Evolutionary conservation across 2,329 filamentous ascomycete genomes (phyloP), one percentile per base, ranked within the genome.

Genomic region (Talaromyces funiculosus): DNA sequence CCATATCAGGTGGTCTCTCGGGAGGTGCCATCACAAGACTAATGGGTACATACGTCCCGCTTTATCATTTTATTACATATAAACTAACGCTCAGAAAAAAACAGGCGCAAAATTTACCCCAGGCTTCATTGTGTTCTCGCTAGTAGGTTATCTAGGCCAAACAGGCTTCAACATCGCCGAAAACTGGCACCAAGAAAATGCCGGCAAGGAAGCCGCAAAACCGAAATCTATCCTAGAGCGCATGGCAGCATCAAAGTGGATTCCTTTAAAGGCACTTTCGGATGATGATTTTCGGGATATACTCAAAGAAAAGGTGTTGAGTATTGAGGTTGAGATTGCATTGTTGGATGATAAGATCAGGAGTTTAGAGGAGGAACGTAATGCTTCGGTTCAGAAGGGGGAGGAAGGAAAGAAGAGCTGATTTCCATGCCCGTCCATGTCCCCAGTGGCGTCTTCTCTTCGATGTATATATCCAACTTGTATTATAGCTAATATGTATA

Each of bases 341-440:
- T 73, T 94, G 4, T 80, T 93, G 37, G 89, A 94, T 67, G 90
- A 93, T 58, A 86, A 85, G 68, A 90, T 94, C 31, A n/a, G 31
- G 29, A 57, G 57, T 65, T 82, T 80, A 53, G 78, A 75, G 40
- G 69, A 86, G 29, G 77, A 75, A 66, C 42, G 55, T 24, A 51
- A 45, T n/a, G 35, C 47, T 49, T 24, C 37, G 20, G 26, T 16
- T n/a, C 47, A 10, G 16, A 35, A 12, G n/a, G 20, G 29, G 7
- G 2, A 35, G n/a, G 51, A 54, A 40, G 40, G n/a, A 16, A 10
- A 6, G 10, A 31, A 59, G 16, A 54, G 14, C 4, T 54, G 35
- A 54, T 31, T 18, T 5, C 12, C 14, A 4, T 51, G 31, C n/a
- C n/a, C n/a, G n/a, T 33, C 3, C 12, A 7, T 33, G 4, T 42